Conservation (phyloP, 2,329 filamentous ascomycete genomes). For the Fusarium bulbicola region DNA sequence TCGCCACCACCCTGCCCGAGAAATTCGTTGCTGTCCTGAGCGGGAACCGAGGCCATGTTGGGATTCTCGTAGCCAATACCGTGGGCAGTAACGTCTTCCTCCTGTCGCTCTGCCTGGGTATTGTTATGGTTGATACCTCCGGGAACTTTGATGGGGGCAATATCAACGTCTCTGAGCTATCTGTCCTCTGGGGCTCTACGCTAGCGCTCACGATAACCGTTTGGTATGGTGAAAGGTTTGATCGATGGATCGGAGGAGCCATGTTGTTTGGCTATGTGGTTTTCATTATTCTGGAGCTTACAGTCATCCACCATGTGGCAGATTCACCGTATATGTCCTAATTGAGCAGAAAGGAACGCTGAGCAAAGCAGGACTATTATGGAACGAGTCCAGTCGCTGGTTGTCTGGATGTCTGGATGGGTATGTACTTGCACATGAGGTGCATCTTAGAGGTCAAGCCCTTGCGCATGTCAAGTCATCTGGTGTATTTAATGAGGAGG, state of each 20-base stretch:
- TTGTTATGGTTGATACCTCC: background rate
- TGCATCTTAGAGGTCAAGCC: fast-evolving
- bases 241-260: background rate
- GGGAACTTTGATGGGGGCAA: background rate
- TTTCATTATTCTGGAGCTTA: background rate
- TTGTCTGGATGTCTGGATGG: too few species aligned
- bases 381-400: background rate
- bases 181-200: background rate
- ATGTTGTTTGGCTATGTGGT: background rate
- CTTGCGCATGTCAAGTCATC: background rate
- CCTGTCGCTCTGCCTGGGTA: background rate
- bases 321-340: fast-evolving
- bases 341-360: fast-evolving
- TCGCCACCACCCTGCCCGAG: background rate
- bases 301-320: fast-evolving
- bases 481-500: fast-evolving
- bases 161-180: fast-evolving
- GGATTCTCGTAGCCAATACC: background rate
- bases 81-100: background rate
- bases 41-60: background rate
- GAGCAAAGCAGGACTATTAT: background rate
- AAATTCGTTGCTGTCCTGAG: background rate
- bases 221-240: background rate
- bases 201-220: background rate
- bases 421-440: too few species aligned